Base-by-base conservation (phyloP, 1,284 basidiomycete genomes). In the Rugosomyces carneus region DNA sequence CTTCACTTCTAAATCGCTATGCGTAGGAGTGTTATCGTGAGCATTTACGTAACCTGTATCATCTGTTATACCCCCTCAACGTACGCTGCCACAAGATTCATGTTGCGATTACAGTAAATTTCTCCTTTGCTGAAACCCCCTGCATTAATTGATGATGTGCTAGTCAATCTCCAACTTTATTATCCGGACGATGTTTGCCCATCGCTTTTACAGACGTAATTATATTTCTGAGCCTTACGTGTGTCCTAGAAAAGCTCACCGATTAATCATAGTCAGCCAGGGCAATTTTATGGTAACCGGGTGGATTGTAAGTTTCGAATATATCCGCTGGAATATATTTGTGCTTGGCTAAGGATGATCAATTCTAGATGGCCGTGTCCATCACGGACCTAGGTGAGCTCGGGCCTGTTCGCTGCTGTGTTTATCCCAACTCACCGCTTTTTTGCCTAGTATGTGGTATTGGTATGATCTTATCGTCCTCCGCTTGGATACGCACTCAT, bases 141-240 rank as follows among this genome's bases (percentile, higher is more conserved):
- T 11, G 29, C 29, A 13, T n/a, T 31, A 5, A 31, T 31, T 31
- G 29, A 3, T n/a, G 29, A 5, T 31, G 6, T 13, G 29, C 3
- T 47, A 75, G 73, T 63, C 67, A 0, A 37, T 70, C 24, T 68
- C 67, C n/a, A 66, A 73, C 51, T 74, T 72, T 49, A 57, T 72
- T 35, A 68, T 76, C 29, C 65, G 73, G 16, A 65, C 64, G 32
- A 63, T 73, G 58, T 76, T 73, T 49, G 65, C 69, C 13, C 58
- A 59, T 40, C 66, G 72, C 4, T 60, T 73, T 15, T 74, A 65
- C 56, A 60, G 60, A 47, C 47, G 73, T 73, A 54, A 53, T 71
- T 60, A 5, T n/a, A n/a, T n/a, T 10, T 9, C 31, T 18, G 8
- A 18, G 19, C n/a, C 4, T 19, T 9, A 19, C 20, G 19, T 37